A percentile compares a stretch with the other conserved stretches of the same genome.
These are phyloP conservation scores for Monascus ruber DNA, from an alignment of 2,329 filamentous ascomycete genomes.

Conservation along the genomic window DNA sequence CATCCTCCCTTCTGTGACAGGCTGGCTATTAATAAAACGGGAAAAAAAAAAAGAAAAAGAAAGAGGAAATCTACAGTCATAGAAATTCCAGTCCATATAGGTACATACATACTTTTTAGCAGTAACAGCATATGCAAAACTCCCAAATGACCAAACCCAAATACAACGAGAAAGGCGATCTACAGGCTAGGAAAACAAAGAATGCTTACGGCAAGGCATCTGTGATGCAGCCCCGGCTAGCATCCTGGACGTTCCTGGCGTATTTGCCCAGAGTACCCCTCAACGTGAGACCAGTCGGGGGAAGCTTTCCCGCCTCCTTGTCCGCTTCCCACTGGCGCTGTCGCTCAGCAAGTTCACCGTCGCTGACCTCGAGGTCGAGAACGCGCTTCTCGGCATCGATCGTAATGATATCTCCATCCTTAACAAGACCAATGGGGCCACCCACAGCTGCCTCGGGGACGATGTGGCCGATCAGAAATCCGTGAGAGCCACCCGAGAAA, in stretches of 20 bases:
- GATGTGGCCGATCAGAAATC: constrained; percentile 79
- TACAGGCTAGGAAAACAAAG: too few species aligned
- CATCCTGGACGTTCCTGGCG: constrained; percentile 39
- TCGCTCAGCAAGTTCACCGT: constrained; percentile 51
- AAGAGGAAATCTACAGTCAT: too few species aligned
- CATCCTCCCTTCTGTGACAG: too few species aligned
- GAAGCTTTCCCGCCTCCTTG: constrained; percentile 26
- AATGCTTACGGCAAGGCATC: constrained; percentile 14
- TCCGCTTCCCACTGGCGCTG: constrained; percentile 47
- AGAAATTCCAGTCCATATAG: too few species aligned
- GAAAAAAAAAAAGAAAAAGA: too few species aligned
- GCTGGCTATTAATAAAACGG: too few species aligned
- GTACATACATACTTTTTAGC: too few species aligned
- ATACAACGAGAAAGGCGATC: too few species aligned
- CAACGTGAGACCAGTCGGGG: constrained; percentile 44
- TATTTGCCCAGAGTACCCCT: constrained; percentile 63
- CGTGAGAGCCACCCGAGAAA: constrained; percentile 61
- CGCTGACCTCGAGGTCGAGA: constrained; percentile 54
- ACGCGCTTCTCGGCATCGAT: constrained; percentile 68
- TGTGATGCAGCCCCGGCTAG: constrained; percentile 39
- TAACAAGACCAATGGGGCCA: constrained; percentile 72
- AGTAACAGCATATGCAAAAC: too few species aligned
- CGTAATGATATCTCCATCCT: constrained; percentile 66
- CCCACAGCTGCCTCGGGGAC: constrained; percentile 79
- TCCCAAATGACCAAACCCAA: too few species aligned